phyloP scores from a whole-genome alignment of 345 rosid species.

The Pistacia integerrima region DNA sequence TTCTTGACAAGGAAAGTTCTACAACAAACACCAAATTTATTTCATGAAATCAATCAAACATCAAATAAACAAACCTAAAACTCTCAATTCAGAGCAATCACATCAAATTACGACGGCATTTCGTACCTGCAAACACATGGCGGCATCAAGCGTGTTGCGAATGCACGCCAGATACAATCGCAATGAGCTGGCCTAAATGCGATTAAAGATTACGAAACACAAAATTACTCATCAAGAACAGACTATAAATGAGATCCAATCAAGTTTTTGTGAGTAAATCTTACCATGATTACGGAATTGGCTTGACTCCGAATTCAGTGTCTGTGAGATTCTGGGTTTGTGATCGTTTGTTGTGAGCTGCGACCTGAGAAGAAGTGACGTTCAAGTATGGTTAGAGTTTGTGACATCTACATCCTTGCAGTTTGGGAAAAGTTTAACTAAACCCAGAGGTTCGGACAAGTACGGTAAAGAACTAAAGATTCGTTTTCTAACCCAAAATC shows the following conservation, averaged over 20 bases:
- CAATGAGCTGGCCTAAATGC: slow-evolving; percentile 65
- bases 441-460: too few species aligned
- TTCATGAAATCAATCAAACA: slow-evolving; percentile 9
- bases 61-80: slow-evolving; percentile 14
- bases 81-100: background rate
- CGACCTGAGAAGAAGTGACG: background rate
- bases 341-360: background rate
- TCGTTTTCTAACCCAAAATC: too few species aligned
- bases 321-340: background rate
- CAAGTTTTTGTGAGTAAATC: background rate
- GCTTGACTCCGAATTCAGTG: background rate
- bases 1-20: slow-evolving; percentile 99
- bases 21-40: slow-evolving; percentile 25
- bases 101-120: background rate
- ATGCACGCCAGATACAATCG: slow-evolving; percentile 82
- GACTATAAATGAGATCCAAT: background rate
- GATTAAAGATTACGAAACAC: slow-evolving; percentile 1
- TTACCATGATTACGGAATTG: background rate
- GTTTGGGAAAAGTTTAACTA: too few species aligned
- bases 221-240: background rate
- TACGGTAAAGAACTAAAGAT: too few species aligned
- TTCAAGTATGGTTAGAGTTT: too few species aligned
- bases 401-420: too few species aligned
- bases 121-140: slow-evolving; percentile 89
- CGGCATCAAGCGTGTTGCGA: slow-evolving; percentile 88